Conservation (phyloP, 2,329 filamentous ascomycete species). For the Colletotrichum cereale region DNA sequence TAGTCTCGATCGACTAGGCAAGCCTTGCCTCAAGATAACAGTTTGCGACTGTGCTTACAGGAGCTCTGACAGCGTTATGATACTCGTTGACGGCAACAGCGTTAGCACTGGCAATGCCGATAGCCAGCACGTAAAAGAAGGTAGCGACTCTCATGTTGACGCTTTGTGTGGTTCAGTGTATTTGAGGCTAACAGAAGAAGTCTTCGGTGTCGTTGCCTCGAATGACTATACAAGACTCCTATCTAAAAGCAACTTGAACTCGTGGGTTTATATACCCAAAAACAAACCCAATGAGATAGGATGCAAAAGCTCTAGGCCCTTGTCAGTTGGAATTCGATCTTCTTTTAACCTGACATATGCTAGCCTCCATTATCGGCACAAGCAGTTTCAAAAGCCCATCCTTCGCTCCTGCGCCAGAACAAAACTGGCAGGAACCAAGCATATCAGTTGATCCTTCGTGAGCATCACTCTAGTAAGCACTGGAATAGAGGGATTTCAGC, state of each 20-base stretch:
- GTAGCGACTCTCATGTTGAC: background rate
- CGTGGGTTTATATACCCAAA: background rate
- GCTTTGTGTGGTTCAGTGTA: background rate
- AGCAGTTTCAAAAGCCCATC: background rate
- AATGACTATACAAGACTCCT: background rate
- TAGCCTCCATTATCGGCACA: background rate
- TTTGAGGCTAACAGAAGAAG: too few relatives aligned
- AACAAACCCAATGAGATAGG: background rate
- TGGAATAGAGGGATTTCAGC: accelerated
- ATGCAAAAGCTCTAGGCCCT: background rate
- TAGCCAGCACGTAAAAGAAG: background rate
- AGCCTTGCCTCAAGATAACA: accelerated
- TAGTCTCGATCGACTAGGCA: background rate
- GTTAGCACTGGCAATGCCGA: background rate
- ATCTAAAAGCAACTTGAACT: background rate
- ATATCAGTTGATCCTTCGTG: background rate
- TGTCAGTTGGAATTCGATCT: too few relatives aligned
- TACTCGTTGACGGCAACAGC: background rate
- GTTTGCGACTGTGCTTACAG: background rate
- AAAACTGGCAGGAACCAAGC: background rate
- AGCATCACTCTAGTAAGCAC: background rate
- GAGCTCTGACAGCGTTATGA: background rate
- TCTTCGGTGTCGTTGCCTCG: background rate
- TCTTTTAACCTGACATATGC: too few relatives aligned
- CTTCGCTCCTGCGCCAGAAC: conserved; percentile 3